Base-by-base conservation (phyloP, 495 filamentous ascomycete genomes). In the Penicillium malachiteum region DNA sequence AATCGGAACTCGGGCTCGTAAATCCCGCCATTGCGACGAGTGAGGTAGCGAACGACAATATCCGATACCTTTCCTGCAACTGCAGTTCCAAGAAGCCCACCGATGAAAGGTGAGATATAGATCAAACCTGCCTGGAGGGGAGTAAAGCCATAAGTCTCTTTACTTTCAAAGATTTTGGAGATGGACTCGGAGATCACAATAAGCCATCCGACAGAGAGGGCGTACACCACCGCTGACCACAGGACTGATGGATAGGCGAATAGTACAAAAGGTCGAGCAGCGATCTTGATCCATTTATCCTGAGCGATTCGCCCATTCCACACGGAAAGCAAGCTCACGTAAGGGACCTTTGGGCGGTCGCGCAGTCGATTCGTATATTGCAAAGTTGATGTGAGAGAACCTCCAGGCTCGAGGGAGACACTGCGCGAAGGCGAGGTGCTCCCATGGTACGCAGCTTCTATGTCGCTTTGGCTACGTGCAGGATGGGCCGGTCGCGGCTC, bases 1-100 rank as follows among this genome's bases (percentile, higher is more conserved):
- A 97, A 82, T 18, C 93, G 80, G 71, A 96, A 97, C 72, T 98
- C 93, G 2, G 93, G 93, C 71, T 97, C 94, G 71, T 97, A 98
- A 12, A 98, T 77, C 7, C 94, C 94, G 13, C 87, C 89, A 60
- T 98, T 98, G n/a, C 85, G 81, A 13, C 84, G 79, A 7, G 87
- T 83, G 86, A 98, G 90, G 13, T 68, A 85, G 48, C 81, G 83
- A 5, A 92, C 90, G 46, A 97, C 84, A 30, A 91, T 70, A 62
- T 98, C 94, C 2, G 89, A 92, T 14, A 96, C 84, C 66, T 88
- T 90, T 26, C 94, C 94, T 1, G 94, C 93, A 0, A 96, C 88
- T 0, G 86, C 92, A 0, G 94, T 96, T 33, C 94, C 94, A 3
- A 96, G 81, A 5, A 98, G 76, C 10, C 90, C 92, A 39, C 93